Evolutionary conservation across 257 asterid genomes (phyloP).

Genomic region (Nicotiana tomentosiformis): DNA sequence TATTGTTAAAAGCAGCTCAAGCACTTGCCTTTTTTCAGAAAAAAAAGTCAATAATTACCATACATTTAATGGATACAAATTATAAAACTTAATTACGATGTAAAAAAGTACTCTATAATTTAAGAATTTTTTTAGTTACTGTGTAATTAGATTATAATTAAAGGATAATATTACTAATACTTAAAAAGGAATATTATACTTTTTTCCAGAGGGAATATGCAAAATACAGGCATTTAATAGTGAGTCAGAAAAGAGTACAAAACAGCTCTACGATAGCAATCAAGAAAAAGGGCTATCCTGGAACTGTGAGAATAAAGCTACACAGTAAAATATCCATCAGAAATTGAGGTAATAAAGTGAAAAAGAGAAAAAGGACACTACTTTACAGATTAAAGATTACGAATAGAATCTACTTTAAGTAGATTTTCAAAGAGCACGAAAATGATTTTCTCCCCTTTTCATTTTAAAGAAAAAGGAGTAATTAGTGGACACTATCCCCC

Average conservation of each 20-base stretch:
- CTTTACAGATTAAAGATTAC: conserved; percentile 6
- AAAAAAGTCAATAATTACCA: too few relatives aligned
- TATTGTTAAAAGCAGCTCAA: too few relatives aligned
- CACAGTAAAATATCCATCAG: not conserved
- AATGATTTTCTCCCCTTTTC: not conserved
- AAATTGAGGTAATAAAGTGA: conserved; percentile 7
- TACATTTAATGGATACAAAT: too few relatives aligned
- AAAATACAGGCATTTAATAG: not conserved
- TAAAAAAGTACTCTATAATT: too few relatives aligned
- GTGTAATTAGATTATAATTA: too few relatives aligned
- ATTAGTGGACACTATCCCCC: not conserved
- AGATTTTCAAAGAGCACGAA: not conserved
- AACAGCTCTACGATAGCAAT: not conserved
- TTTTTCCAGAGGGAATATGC: not conserved
- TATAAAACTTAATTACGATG: too few relatives aligned
- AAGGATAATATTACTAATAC: too few relatives aligned
- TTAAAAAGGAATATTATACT: not conserved
- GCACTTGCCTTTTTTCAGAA: too few relatives aligned
- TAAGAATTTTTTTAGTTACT: too few relatives aligned
- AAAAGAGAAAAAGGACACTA: not conserved
- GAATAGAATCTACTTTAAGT: not conserved
- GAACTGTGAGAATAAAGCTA: conserved; percentile 1
- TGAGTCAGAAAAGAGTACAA: not conserved
- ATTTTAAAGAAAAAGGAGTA: not conserved
- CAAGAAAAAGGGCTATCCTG: not conserved